A percentile compares a stretch with the other conserved stretches of the same genome.
Conservation (phyloP, 495 filamentous ascomycete genomes). For the Daldinia decipiens region DNA sequence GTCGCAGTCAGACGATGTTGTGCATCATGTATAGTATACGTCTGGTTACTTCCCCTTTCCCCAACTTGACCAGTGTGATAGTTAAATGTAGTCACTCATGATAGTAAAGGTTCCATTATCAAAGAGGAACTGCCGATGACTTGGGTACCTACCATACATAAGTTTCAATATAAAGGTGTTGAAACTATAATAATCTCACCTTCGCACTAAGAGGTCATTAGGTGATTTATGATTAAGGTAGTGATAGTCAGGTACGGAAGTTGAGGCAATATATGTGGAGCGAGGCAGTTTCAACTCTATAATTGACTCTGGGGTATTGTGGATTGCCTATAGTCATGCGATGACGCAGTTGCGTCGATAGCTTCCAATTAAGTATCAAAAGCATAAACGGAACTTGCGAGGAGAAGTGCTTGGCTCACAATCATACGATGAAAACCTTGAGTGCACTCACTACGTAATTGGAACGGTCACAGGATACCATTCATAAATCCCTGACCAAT, state of each 20-base stretch:
- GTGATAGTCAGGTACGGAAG: neutral
- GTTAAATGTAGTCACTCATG: too few species aligned
- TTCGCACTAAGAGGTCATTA: conserved; percentile 2
- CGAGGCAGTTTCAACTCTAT: neutral
- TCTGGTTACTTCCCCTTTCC: too few species aligned
- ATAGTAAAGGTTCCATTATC: too few species aligned
- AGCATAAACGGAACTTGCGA: conserved; percentile 16
- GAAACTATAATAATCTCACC: neutral
- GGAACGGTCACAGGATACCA: conserved; percentile 24
- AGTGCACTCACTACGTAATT: conserved; percentile 26
- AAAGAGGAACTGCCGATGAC: too few species aligned
- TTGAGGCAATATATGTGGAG: conserved; percentile 3
- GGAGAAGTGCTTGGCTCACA: conserved; percentile 14
- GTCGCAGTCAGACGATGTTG: too few species aligned
- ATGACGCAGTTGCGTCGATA: conserved; percentile 9
- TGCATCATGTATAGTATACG: too few species aligned
- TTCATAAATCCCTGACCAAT: conserved; percentile 27
- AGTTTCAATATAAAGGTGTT: too few species aligned
- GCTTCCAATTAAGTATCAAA: conserved; percentile 16
- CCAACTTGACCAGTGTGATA: too few species aligned
- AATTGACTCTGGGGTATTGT: conserved; percentile 1
- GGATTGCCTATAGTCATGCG: neutral
- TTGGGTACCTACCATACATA: too few species aligned
- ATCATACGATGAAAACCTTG: conserved; percentile 34
- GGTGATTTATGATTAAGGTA: neutral